These are phyloP conservation scores for Talinum fruticosum DNA, from an alignment of 148 eudicot genomes.

Conservation along the genomic window DNA sequence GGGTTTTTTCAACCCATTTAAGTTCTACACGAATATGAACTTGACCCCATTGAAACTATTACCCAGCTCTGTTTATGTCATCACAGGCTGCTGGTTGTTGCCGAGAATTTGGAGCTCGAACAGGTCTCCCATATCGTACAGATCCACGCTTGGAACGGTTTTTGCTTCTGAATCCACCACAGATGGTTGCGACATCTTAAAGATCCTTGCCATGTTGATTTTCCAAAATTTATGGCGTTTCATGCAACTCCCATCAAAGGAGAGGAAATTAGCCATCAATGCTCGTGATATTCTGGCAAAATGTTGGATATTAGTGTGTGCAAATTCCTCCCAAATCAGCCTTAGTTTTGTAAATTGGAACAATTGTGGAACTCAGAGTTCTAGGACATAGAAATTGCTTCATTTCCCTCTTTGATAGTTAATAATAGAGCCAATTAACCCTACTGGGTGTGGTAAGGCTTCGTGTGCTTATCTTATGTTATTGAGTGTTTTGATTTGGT, in stretches of 20 bases:
- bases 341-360: not conserved
- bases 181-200: not conserved
- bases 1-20: too few relatives aligned
- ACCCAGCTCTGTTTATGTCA: too few relatives aligned
- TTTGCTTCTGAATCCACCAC: constrained; percentile 27
- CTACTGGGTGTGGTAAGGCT: not conserved
- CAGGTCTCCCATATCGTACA: constrained; percentile 57
- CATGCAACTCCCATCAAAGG: too few relatives aligned
- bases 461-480: too few relatives aligned
- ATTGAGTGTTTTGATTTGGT: too few relatives aligned
- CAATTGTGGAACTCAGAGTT: not conserved
- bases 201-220: not conserved
- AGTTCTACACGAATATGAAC: too few relatives aligned
- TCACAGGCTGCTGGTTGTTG: constrained; percentile 71
- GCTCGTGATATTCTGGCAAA: not conserved
- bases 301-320: not conserved
- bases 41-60: too few relatives aligned
- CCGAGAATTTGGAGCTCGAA: constrained; percentile 81
- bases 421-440: not conserved
- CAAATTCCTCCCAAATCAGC: not conserved
- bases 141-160: constrained; percentile 55
- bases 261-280: too few relatives aligned
- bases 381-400: not conserved
- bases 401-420: too few relatives aligned
- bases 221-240: not conserved